These are phyloP conservation scores for Magnaporthiopsis rhizophila DNA, from an alignment of 2,329 filamentous ascomycete species.

Conservation along the genomic window DNA sequence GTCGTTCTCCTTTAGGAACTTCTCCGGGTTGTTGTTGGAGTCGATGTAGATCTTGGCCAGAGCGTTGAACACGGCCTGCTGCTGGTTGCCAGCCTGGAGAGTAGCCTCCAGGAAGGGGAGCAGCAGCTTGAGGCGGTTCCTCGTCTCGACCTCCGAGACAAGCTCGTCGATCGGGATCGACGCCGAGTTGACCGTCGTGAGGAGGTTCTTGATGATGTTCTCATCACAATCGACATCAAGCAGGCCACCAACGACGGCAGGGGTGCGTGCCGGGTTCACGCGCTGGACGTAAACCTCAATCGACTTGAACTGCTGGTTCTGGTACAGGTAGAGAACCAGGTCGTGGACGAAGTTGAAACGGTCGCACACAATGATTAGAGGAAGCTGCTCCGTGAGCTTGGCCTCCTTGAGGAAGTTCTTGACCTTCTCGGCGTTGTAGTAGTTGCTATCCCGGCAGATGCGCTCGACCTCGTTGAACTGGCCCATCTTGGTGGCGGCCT, in stretches of 20 bases:
- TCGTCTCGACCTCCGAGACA: conserved; percentile 86
- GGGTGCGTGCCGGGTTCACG: conserved; percentile 85
- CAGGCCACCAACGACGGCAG: conserved; percentile 85
- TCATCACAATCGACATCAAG: conserved; percentile 97
- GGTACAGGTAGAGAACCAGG: conserved; percentile 91
- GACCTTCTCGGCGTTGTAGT: conserved; percentile 87
- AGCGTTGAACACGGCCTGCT: conserved; percentile 94
- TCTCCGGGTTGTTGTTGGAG: conserved; percentile 95
- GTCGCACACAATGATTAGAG: conserved; percentile 96
- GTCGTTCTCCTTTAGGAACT: conserved; percentile 95
- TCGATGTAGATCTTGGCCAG: conserved; percentile 99
- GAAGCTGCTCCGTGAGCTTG: conserved; percentile 82
- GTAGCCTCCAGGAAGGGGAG: conserved; percentile 94
- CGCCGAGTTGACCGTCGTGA: conserved; percentile 74
- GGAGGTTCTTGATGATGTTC: conserved; percentile 85
- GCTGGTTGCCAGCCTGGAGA: conserved; percentile 81
- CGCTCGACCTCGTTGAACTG: conserved; percentile 96
- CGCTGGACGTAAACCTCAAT: conserved; percentile 98
- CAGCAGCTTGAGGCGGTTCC: conserved; percentile 91
- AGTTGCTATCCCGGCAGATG: conserved; percentile 88
- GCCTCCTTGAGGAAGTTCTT: conserved; percentile 99
- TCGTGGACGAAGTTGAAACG: conserved; percentile 99
- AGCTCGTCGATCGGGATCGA: conserved; percentile 91
- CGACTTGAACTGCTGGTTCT: conserved; percentile 98
- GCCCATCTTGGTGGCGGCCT: conserved; percentile 87